Base-by-base conservation (phyloP, 257 asterid species). In the Solanum okadae region DNA sequence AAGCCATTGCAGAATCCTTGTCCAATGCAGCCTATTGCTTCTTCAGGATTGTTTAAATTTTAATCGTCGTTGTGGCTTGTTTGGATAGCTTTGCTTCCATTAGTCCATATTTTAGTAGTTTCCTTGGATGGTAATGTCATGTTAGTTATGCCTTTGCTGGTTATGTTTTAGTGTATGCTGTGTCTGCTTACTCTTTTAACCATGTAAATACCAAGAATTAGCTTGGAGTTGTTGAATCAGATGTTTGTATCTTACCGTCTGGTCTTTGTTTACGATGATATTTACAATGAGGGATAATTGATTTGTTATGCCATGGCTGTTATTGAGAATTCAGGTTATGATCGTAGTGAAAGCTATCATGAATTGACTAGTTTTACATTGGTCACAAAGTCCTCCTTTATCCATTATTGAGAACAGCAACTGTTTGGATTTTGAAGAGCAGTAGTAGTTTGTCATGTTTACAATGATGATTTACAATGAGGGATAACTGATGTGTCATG, bases 1-100 rank as follows among this genome's bases (percentile, higher is more conserved):
- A 94, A 91, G 89, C 94, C 95, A n/a, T 94, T 95, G 95, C 94
- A 88, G 91, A 84, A 91, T 87, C 94, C 93, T 71, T 89, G 90
- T 91, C 90, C 96, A 35, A 86, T 89, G 86, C 93, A 90, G 72
- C 88, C 95, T 27, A 90, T 93, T 22, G 92, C 94, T 82, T 90
- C 92, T 88, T 92, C 92, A 13, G 91, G 90, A 27, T 67, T 86
- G 61, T 90, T 91, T 88, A 85, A 88, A 83, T 90, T 77, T 44
- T 91, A 92, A 93, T 75, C 56, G 77, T 71, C 27, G 1, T 59
- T 15, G 1, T 33, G 84, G 49, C 42, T 86, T 16, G 29, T 83
- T 56, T 88, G 86, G 77, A 83, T 81, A 46, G 29, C 35, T 44
- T 84, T 59, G 49, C 86, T 72, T 18, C 22, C 20, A 56, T 71